A percentile compares a stretch with the other conserved stretches of the same genome.
Evolutionary conservation across 2,329 filamentous ascomycete species (phyloP).

Genomic region (Ophiostoma ips): DNA sequence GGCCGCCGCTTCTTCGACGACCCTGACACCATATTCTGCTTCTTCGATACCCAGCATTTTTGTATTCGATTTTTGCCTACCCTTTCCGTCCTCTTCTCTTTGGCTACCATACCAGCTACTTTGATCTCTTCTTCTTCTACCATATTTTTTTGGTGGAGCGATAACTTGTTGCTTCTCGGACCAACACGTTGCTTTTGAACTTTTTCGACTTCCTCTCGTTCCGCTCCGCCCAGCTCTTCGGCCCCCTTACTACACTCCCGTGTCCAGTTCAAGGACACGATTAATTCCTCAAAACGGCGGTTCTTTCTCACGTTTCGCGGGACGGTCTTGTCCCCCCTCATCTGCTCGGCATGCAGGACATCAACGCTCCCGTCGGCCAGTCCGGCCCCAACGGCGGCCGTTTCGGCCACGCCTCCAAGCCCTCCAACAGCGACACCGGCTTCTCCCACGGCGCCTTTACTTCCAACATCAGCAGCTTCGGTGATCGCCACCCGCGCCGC

Average conservation of each 20-base stretch:
- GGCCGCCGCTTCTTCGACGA: background rate
- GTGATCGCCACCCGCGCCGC: slow-evolving; percentile 72
- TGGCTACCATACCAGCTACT: background rate
- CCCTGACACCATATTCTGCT: slow-evolving; percentile 3
- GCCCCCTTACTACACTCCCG: slow-evolving; percentile 20
- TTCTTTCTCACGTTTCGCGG: slow-evolving; percentile 62
- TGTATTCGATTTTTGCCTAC: slow-evolving; percentile 6
- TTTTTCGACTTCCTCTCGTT: no score
- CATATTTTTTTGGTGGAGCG: no score
- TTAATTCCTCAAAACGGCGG: slow-evolving; percentile 63
- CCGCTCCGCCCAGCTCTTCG: no score
- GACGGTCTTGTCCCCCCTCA: slow-evolving; percentile 79
- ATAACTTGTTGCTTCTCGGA: no score
- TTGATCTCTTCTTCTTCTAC: background rate
- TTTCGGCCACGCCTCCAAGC: slow-evolving; percentile 65
- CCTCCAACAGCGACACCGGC: slow-evolving; percentile 69
- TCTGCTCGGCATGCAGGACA: slow-evolving; percentile 83
- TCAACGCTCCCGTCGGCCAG: slow-evolving; percentile 45
- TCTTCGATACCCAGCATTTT: slow-evolving; percentile 8
- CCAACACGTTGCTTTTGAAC: no score
- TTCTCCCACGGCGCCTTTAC: slow-evolving; percentile 89
- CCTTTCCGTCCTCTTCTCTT: background rate
- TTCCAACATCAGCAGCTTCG: slow-evolving; percentile 74
- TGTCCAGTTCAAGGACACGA: slow-evolving; percentile 41
- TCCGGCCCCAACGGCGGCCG: slow-evolving; percentile 44